Conservation (phyloP, 148 eudicot genomes). For the Silene latifolia region DNA sequence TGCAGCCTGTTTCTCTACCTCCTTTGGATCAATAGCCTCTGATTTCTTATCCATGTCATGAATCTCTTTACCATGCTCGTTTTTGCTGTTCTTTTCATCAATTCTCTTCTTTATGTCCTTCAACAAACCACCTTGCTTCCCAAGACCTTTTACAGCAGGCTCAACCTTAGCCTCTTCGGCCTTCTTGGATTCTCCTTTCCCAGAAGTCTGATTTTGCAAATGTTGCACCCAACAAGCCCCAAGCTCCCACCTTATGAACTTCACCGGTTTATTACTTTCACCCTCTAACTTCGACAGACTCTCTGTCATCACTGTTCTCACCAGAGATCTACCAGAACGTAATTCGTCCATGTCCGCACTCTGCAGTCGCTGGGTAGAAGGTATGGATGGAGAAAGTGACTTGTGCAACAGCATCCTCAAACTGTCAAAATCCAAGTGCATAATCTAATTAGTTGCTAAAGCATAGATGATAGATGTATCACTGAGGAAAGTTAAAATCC, state of each 20-base stretch:
- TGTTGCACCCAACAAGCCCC: conserved; percentile 99
- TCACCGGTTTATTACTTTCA: conserved; percentile 39
- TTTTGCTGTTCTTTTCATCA: conserved; percentile 54
- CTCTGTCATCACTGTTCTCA: conserved; percentile 52
- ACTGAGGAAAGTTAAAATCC: neutral
- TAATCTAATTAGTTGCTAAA: neutral
- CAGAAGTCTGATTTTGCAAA: conserved; percentile 75
- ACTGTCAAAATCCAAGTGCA: conserved; percentile 33
- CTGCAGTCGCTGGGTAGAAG: conserved; percentile 47
- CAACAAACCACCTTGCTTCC: conserved; percentile 83
- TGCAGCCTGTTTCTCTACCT: conserved; percentile 53
- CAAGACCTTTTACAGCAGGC: conserved; percentile 91
- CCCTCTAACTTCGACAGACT: conserved; percentile 56
- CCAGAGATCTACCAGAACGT: conserved; percentile 41
- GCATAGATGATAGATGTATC: conserved; percentile 1
- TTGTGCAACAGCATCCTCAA: conserved; percentile 83
- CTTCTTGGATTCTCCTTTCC: conserved; percentile 67
- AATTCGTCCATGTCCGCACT: conserved; percentile 51
- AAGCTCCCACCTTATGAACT: conserved; percentile 87
- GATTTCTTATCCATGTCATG: conserved; percentile 37
- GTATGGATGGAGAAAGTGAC: conserved; percentile 46
- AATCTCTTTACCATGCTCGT: conserved; percentile 43
- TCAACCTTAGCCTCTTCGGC: conserved; percentile 67
- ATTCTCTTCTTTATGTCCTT: conserved; percentile 84
- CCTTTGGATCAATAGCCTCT: conserved; percentile 38